These are phyloP conservation scores for Boletus rubropictus DNA, from an alignment of 768 basidiomycete species.

Conservation along the genomic window DNA sequence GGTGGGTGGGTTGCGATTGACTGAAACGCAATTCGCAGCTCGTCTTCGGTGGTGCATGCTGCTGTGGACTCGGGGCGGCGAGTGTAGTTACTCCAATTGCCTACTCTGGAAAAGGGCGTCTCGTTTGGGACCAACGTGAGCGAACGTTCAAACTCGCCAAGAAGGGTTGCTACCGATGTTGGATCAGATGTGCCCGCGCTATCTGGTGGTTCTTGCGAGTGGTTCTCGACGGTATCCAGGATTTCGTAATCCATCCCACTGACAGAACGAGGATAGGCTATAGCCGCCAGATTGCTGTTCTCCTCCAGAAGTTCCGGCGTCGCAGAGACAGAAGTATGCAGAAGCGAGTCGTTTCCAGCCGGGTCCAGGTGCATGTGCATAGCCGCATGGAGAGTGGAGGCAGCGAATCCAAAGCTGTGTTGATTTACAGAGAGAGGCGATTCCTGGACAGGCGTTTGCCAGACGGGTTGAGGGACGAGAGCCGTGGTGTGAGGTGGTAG, in stretches of 20 bases:
- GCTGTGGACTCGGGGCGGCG: background rate
- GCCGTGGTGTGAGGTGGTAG: background rate
- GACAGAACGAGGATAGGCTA: background rate
- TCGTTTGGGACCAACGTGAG: constrained; percentile 2
- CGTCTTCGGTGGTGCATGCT: background rate
- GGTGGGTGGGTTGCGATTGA: background rate
- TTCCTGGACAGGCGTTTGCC: constrained; percentile 1
- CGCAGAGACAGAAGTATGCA: background rate
- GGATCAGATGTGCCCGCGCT: background rate
- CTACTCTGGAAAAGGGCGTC: background rate
- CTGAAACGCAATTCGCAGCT: background rate
- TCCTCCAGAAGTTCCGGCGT: background rate
- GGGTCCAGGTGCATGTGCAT: background rate
- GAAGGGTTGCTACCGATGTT: constrained; percentile 1
- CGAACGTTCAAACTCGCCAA: constrained; percentile 6
- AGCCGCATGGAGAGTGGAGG: background rate
- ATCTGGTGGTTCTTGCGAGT: background rate
- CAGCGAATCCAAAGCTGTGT: background rate
- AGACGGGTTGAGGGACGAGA: background rate
- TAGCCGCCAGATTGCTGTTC: background rate
- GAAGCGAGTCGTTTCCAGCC: background rate
- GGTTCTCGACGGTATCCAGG: background rate
- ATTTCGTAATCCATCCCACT: background rate
- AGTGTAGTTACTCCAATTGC: background rate
- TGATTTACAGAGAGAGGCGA: background rate